Evolutionary conservation across 2,329 filamentous ascomycete species (phyloP), one percentile per base, ranked within the genome.

Genomic region (Penicillium sp.): DNA sequence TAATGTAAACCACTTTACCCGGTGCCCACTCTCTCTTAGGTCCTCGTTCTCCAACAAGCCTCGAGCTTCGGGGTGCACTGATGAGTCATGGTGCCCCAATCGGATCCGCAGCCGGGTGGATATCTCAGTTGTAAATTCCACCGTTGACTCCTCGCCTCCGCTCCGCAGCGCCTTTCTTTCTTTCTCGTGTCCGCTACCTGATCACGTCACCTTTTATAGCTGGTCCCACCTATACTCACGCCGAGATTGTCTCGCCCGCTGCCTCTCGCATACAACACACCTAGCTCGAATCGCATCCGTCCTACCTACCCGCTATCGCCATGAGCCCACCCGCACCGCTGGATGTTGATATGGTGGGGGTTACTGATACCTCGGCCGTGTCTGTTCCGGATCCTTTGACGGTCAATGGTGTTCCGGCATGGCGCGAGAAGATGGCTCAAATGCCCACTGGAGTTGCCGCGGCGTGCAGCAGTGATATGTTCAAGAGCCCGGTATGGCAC

Each of bases 371-470:
- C 39, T 60, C 70, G 38, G 47, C 69, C 44, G 54, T 72, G 32
- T 58, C 68, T 39, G 44, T 74, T 44, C 58, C 66, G 15, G 65
- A 70, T 51, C 70, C 71, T 42, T 74, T 89, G 62, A 84, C 82
- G 38, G 70, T 89, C 65, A 79, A 84, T 59, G 82, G 82, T 53
- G 82, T 95, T 49, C 70, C 80, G 46, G 81, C 81, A 33, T 78
- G 86, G 58, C 81, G 92, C 42, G 80, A 79, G 53, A 88, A 86
- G n/a, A 58, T 55, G 44, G 86, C 86, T 3, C 83, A 81, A 62
- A 76, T 93, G 33, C 77, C 87, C 55, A 88, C 84, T 15, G 87
- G 87, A 32, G 81, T 89, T 41, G 92, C 91, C 28, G 88, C 89
- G 8, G 79, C 81, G 44, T 85, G 87, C 2, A 84, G 86, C 69